phyloP scores from a whole-genome alignment of 139 green algal genomes.

The Chlamydomonas incerta region DNA sequence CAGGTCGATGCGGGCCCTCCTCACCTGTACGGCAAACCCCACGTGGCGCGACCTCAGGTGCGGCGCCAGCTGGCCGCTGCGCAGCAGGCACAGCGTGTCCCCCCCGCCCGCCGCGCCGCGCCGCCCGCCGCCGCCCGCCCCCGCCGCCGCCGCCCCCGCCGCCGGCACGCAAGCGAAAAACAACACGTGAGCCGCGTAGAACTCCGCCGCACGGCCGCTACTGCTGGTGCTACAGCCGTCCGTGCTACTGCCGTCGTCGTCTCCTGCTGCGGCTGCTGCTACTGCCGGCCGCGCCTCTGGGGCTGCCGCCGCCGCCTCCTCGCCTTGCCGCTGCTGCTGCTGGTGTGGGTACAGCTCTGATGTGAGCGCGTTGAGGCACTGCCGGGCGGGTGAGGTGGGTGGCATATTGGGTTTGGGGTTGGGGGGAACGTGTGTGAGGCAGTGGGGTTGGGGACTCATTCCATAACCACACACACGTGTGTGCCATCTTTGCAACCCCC shows the following conservation, averaged over 20 bases:
- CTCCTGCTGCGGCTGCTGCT: not conserved
- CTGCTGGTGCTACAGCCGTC: not conserved
- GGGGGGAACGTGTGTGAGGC: no score
- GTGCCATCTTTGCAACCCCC: no score
- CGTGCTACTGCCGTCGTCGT: not conserved
- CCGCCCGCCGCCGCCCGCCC: not conserved
- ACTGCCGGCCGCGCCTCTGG: not conserved
- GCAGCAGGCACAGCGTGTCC: not conserved
- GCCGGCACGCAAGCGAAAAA: not conserved
- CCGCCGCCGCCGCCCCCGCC: not conserved
- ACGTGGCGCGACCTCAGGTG: not conserved
- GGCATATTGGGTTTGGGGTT: no score
- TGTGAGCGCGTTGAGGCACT: not conserved
- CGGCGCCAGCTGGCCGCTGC: not conserved
- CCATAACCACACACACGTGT: no score
- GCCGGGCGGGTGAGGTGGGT: no score
- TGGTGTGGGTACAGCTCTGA: not conserved
- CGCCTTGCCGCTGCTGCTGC: not conserved
- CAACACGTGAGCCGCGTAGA: slow-evolving; percentile 1
- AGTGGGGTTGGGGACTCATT: no score
- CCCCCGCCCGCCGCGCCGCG: no score
- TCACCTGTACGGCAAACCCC: slow-evolving; percentile 9
- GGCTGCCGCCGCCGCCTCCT: not conserved
- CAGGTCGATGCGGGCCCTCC: no score
- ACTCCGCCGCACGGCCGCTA: not conserved